Base-by-base conservation (phyloP, 2,329 filamentous ascomycete genomes). In the Cladosporium sp. region DNA sequence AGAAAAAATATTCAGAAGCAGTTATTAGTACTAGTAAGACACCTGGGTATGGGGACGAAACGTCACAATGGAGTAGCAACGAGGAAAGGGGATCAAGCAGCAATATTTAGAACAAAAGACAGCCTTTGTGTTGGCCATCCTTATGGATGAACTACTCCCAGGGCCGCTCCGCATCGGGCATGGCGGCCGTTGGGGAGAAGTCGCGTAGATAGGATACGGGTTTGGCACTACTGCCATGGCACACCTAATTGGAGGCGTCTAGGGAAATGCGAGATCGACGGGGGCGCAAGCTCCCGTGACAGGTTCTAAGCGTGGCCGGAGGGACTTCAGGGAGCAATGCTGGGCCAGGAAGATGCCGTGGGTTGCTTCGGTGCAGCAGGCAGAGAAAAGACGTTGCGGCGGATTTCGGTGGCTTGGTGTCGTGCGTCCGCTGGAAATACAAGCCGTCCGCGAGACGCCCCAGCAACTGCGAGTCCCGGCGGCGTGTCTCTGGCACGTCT, bases 161-260 rank as follows among this genome's bases (percentile, higher is more conserved):
- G 54, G 54, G 54, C 54, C 34, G 54, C 25, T 30, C 47, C 47
- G 39, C 34, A 52, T 52, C 17, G 49, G 56, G 56, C 47, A 59
- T 59, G 56, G 56, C 49, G 50, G 47, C 56, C 56, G 56, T 59
- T 59, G 56, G 38, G 56, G 42, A 52, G 49, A 59, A 47, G 42
- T 56, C 54, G 54, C 54, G 54, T 56, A 49, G 42, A 47, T 25
- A 49, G 30, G 42, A 56, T 56, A 56, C 54, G 54, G 42, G 54
- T 56, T 51, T 56, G 54, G 54, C 54, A 49, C 42, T 47, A 30
- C 43, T n/a, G 54, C 34, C 54, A 49, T 39, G 54, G 54, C 54
- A 34, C 30, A 47, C 34, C 42, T 56, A 49, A 56, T 56, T 56
- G 54, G 54, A 36, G 42, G 42, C 34, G 40, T 37, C 42, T 37